Evolutionary conservation across 441 rosid genomes (phyloP), one percentile per base, ranked within the genome.

Genomic region (Adansonia rubrostipa): DNA sequence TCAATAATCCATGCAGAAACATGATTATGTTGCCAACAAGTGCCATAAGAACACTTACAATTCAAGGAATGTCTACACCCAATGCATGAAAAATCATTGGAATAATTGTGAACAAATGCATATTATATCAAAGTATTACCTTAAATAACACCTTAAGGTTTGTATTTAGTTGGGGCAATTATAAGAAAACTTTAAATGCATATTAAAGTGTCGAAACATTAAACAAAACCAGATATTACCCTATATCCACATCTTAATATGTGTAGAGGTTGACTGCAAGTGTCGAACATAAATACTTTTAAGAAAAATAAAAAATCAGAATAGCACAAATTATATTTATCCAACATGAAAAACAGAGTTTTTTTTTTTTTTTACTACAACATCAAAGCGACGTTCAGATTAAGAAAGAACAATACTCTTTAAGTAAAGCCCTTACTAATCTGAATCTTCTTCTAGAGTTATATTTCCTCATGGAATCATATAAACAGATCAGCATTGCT

Each of bases 401-500:
- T 14, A 5, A 28, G 14, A 63, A 28, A 28, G 44, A 4, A 14
- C 13, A 1, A 5, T 14, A 3, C 1, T 5, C 17, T 11, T 11
- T 24, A 5, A 24, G n/a, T 10, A 11, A 63, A 0, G 33, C 44
- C n/a, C 4, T 28, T 0, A n/a, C 4, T 13, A 63, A 28, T 33
- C 44, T 5, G 36, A 62, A 62, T 5, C 1, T 1, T 11, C 28
- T 28, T 13, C n/a, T 10, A 0, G 3, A 5, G 19, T 63, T 6
- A 63, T 5, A 63, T 63, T 63, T 63, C 45, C 33, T 33, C 45
- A 28, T 28, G 2, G 36, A 28, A 28, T 15, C 48, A 40, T 3
- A 44, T 2, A 65, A n/a, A 9, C 2, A 10, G 36, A 28, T 28
- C 17, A n/a, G 50, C 1, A 47, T 48, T 50, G 91, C 89, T 88